These are phyloP conservation scores for Penicillium sclerotigenum DNA, from an alignment of 2,329 filamentous ascomycete genomes.

Conservation along the genomic window DNA sequence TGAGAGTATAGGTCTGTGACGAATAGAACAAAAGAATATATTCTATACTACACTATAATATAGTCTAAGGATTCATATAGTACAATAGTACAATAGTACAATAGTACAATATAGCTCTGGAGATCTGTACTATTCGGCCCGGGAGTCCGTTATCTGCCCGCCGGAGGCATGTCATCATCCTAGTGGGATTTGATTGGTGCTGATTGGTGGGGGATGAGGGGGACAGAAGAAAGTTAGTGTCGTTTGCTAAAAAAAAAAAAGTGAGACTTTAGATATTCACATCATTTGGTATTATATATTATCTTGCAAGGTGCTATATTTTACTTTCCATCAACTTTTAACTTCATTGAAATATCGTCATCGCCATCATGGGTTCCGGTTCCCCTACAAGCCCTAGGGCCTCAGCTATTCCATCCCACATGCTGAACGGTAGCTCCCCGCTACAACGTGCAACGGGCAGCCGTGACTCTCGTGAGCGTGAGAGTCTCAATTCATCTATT, in stretches of 20 bases:
- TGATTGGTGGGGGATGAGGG: slow-evolving; percentile 7
- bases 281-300: background rate
- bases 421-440: slow-evolving; percentile 55
- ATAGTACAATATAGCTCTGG: background rate
- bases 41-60: background rate
- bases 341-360: background rate
- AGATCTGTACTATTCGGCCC: background rate
- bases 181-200: background rate
- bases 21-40: background rate
- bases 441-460: slow-evolving; percentile 47
- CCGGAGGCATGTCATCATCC: slow-evolving; percentile 8
- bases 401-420: slow-evolving; percentile 55
- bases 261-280: background rate
- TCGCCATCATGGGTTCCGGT: slow-evolving; percentile 45
- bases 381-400: slow-evolving; percentile 47
- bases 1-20: background rate
- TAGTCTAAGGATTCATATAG: background rate
- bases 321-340: background rate
- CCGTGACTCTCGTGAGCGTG: slow-evolving; percentile 55
- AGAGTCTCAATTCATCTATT: slow-evolving; percentile 58
- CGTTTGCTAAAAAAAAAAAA: slow-evolving; percentile 4
- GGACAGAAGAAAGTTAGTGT: slow-evolving; percentile 9
- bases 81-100: background rate
- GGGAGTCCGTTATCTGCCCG: background rate
- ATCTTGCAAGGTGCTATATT: background rate